Percentiles rank a stretch among this genome's conserved stretches.
phyloP scores from a whole-genome alignment of 257 asterid genomes.

The Ocimum tenuiflorum region DNA sequence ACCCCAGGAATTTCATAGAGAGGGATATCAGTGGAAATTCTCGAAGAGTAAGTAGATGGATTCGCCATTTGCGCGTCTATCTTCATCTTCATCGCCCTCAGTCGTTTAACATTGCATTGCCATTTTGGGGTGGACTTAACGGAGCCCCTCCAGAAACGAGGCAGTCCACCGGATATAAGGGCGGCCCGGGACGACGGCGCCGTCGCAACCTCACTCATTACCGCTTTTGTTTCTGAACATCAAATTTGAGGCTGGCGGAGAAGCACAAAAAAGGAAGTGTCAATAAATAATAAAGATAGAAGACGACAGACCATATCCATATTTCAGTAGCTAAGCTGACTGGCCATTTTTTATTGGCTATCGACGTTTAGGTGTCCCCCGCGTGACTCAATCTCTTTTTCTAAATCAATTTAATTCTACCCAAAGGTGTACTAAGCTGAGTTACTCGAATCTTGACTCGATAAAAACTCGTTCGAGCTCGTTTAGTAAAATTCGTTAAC shows the following conservation, averaged over 20 bases:
- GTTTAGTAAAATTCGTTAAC: too few relatives aligned
- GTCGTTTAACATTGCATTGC: slow-evolving; percentile 22
- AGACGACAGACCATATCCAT: slow-evolving; percentile 27
- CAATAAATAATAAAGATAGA: neutral
- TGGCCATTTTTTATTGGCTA: slow-evolving; percentile 23
- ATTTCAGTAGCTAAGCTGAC: neutral
- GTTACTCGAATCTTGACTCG: too few relatives aligned
- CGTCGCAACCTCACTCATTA: slow-evolving; percentile 30
- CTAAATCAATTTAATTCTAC: too few relatives aligned
- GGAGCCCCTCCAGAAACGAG: slow-evolving; percentile 11
- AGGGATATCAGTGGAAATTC: slow-evolving; percentile 74
- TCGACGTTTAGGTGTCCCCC: neutral
- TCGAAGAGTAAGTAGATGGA: slow-evolving; percentile 63
- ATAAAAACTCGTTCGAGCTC: too few relatives aligned
- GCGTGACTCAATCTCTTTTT: neutral
- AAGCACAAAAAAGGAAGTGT: neutral
- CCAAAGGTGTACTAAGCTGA: too few relatives aligned
- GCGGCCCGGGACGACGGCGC: slow-evolving; percentile 32
- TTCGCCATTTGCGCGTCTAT: slow-evolving; percentile 34
- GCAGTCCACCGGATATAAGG: slow-evolving; percentile 15
- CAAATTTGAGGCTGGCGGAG: neutral
- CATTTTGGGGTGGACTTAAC: slow-evolving; percentile 10
- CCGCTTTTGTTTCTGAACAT: neutral
- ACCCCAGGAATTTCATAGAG: slow-evolving; percentile 74
- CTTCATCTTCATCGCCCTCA: slow-evolving; percentile 17